Conservation (phyloP, 306 rosid genomes). For the Purshia tridentata region DNA sequence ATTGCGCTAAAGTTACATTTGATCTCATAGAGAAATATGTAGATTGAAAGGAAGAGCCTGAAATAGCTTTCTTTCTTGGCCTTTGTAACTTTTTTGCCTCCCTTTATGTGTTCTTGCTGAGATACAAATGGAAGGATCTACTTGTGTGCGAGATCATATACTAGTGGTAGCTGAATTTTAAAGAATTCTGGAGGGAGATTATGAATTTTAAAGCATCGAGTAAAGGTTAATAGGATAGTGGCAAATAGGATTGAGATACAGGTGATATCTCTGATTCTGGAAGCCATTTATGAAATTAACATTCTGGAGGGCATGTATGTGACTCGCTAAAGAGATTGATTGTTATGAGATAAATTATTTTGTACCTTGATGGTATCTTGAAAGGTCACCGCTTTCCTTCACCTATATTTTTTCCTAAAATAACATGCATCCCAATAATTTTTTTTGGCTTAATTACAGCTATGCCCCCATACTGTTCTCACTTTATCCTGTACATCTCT, state of each 20-base stretch:
- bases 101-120: background rate
- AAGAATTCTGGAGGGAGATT: background rate
- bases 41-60: background rate
- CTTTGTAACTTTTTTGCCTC: background rate
- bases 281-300: slow-evolving; percentile 9
- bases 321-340: slow-evolving; percentile 15
- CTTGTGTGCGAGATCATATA: background rate
- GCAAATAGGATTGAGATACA: slow-evolving; percentile 3
- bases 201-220: background rate
- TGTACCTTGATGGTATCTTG: too few species aligned
- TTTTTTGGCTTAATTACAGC: background rate
- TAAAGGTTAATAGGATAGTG: background rate
- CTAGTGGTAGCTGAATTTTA: background rate
- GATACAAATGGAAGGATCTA: slow-evolving; percentile 7
- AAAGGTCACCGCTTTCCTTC: background rate
- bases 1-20: background rate
- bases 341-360: slow-evolving; percentile 2
- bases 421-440: background rate
- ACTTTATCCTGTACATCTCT: too few species aligned
- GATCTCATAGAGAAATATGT: background rate
- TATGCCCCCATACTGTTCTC: too few species aligned
- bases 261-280: background rate
- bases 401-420: background rate
- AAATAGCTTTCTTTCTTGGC: background rate
- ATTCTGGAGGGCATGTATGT: background rate